Conservation (phyloP, 352 stramenopile genomes). For the Phytopythium vexans region DNA sequence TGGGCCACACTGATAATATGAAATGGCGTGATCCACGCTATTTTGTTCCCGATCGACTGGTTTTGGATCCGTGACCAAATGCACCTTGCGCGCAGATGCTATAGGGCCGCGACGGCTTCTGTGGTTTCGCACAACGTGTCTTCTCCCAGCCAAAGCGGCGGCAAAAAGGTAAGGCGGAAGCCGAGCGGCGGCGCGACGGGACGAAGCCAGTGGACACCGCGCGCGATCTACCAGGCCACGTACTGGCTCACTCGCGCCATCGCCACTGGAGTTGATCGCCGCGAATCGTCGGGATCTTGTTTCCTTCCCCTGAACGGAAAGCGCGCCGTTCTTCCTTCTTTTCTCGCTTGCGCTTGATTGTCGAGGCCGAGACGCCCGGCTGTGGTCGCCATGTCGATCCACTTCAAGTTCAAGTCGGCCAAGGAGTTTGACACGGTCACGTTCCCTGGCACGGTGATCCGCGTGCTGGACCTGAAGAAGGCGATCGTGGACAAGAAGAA, state of each 20-base stretch:
- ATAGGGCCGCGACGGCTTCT: neutral
- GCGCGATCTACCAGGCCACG: no score
- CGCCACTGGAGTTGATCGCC: no score
- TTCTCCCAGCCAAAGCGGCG: neutral
- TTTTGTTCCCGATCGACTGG: neutral
- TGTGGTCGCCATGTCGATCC: slow-evolving; percentile 73
- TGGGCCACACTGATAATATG: neutral
- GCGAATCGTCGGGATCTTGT: no score
- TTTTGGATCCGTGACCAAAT: neutral
- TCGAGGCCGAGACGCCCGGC: neutral
- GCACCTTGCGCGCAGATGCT: slow-evolving; percentile 1
- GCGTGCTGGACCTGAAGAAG: slow-evolving; percentile 90
- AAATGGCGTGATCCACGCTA: neutral
- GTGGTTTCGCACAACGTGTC: neutral
- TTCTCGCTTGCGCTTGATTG: neutral
- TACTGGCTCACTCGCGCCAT: no score
- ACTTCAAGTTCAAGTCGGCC: slow-evolving; percentile 91
- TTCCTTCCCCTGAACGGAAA: no score
- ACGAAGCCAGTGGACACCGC: no score
- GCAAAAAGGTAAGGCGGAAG: neutral
- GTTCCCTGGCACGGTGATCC: slow-evolving; percentile 82
- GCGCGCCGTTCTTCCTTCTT: no score
- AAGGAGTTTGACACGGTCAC: slow-evolving; percentile 89
- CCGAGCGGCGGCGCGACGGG: neutral
- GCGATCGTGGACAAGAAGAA: slow-evolving; percentile 94